These are phyloP conservation scores for Madurella mycetomatis DNA, from an alignment of 2,329 filamentous ascomycete genomes.

Conservation along the genomic window DNA sequence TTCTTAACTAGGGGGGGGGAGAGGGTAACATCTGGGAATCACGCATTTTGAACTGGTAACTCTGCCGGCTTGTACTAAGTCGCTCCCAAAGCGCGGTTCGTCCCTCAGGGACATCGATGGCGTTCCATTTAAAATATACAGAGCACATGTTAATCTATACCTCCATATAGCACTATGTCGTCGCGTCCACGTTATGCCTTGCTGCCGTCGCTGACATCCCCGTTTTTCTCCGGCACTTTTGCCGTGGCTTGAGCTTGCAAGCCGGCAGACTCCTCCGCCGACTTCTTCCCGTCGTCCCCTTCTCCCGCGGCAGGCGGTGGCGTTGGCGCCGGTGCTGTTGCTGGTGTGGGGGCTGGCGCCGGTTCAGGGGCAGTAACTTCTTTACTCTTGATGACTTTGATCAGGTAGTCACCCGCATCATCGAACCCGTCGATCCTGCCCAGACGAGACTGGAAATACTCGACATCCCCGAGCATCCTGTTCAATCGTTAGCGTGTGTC, in stretches of 20 bases:
- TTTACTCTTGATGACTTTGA: slow-evolving; percentile 61
- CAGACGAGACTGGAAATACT: slow-evolving; percentile 66
- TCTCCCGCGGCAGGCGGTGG: neutral
- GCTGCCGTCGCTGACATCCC: neutral
- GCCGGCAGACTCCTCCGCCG: neutral
- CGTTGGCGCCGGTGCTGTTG: neutral
- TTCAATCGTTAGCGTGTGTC: slow-evolving; percentile 4
- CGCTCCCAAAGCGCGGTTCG: neutral
- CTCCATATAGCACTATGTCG: neutral
- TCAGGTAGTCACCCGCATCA: slow-evolving; percentile 65
- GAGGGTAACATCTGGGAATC: too few relatives aligned
- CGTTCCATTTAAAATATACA: neutral
- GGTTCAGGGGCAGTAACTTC: slow-evolving; percentile 31
- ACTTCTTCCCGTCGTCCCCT: neutral
- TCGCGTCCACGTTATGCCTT: slow-evolving; percentile 6
- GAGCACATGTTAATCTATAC: slow-evolving; percentile 3
- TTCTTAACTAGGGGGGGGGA: too few relatives aligned
- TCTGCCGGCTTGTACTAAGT: neutral
- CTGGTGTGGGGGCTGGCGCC: neutral
- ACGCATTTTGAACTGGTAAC: too few relatives aligned
- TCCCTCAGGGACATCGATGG: neutral
- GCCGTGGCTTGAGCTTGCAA: neutral
- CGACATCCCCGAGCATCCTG: slow-evolving; percentile 73
- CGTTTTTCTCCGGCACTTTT: neutral
- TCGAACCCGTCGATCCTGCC: slow-evolving; percentile 75